phyloP scores from a whole-genome alignment of 1,139 yeast species.

The Magnusiomyces starmeri region DNA sequence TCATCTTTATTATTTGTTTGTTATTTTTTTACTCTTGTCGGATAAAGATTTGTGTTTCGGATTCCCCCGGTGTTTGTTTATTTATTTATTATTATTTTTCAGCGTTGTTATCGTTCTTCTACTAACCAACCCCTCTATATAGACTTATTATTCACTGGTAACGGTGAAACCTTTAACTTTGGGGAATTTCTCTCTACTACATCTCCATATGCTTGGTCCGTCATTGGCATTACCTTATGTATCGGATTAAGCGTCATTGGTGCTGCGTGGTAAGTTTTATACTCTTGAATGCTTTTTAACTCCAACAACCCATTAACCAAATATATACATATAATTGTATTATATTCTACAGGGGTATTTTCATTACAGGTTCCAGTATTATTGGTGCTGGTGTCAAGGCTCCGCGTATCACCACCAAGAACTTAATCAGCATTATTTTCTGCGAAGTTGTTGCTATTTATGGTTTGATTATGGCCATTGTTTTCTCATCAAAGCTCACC shows the following conservation, averaged over 20 bases:
- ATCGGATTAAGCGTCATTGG: constrained; percentile 94
- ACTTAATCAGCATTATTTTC: constrained; percentile 90
- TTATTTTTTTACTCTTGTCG: neutral
- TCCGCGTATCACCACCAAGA: constrained; percentile 95
- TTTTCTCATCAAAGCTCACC: constrained; percentile 84
- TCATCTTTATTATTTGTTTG: neutral
- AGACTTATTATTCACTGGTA: constrained; percentile 82
- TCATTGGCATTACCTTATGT: constrained; percentile 83
- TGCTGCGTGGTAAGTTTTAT: constrained; percentile 70
- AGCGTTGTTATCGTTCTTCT: neutral
- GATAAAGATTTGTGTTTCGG: neutral
- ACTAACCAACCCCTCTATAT: constrained; percentile 7
- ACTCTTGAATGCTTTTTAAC: neutral
- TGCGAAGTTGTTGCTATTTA: constrained; percentile 99
- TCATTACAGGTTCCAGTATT: constrained; percentile 89
- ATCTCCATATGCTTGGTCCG: constrained; percentile 97
- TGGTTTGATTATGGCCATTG: constrained; percentile 97
- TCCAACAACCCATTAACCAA: too few species aligned
- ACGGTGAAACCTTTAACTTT: constrained; percentile 84
- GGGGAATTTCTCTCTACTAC: constrained; percentile 80
- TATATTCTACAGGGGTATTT: constrained; percentile 55
- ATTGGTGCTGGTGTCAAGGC: constrained; percentile 98
- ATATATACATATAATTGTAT: too few species aligned
- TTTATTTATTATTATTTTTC: constrained; percentile 16
- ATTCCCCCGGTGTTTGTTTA: constrained; percentile 6